Evolutionary conservation across 768 basidiomycete genomes (phyloP).

Genomic region (Boletus speciosus): DNA sequence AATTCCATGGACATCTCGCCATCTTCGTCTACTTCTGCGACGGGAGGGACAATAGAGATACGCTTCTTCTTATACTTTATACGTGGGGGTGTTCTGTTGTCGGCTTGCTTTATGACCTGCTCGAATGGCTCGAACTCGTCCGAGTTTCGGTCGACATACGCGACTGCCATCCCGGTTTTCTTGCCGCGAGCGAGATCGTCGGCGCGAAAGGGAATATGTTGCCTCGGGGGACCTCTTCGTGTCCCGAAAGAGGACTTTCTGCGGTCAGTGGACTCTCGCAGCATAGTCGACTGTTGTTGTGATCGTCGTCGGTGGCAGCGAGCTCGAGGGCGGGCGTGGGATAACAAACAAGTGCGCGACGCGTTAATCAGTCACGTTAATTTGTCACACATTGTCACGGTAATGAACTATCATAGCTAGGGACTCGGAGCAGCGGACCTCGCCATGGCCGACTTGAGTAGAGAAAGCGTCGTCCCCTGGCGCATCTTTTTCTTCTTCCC

Average conservation of each 20-base stretch:
- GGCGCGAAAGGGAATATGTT: slow-evolving; percentile 74
- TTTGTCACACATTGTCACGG: slow-evolving; percentile 27
- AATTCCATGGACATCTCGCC: slow-evolving; percentile 81
- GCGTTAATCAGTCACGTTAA: slow-evolving; percentile 22
- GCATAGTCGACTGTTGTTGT: slow-evolving; percentile 20
- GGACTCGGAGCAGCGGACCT: not conserved
- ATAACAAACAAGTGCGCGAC: slow-evolving; percentile 26
- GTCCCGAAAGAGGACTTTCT: slow-evolving; percentile 40
- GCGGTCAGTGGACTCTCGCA: slow-evolving; percentile 23
- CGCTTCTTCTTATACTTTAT: slow-evolving; percentile 52
- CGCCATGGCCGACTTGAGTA: slow-evolving; percentile 22
- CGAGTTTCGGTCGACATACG: slow-evolving; percentile 64
- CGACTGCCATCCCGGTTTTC: slow-evolving; percentile 72
- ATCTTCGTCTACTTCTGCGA: slow-evolving; percentile 45
- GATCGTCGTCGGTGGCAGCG: slow-evolving; percentile 13
- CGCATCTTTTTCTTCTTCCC: slow-evolving; percentile 1
- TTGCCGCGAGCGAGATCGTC: slow-evolving; percentile 76
- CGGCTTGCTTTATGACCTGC: slow-evolving; percentile 65
- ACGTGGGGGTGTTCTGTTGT: slow-evolving; percentile 59
- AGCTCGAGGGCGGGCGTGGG: slow-evolving; percentile 16
- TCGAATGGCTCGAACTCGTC: slow-evolving; percentile 85
- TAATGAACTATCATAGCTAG: not conserved
- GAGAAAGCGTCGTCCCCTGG: slow-evolving; percentile 3
- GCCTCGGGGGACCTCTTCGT: slow-evolving; percentile 58
- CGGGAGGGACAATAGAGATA: slow-evolving; percentile 33